A percentile compares a stretch with the other conserved stretches of the same genome.
phyloP scores from a whole-genome alignment of 768 basidiomycete genomes.

The Tricholoma matsutake region DNA sequence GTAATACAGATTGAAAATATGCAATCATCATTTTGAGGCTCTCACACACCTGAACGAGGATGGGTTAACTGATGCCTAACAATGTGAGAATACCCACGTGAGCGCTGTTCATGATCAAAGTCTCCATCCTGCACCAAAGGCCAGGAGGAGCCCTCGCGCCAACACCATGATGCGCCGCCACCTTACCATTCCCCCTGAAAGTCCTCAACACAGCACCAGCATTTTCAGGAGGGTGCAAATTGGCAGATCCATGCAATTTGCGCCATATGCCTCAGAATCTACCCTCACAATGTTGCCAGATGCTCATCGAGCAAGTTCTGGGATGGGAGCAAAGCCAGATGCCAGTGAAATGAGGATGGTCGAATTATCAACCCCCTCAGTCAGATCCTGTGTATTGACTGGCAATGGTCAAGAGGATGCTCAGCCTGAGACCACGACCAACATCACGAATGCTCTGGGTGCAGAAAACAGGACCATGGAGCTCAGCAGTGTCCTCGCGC shows the following conservation, averaged over 20 bases:
- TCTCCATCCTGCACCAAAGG: not conserved
- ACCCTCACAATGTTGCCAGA: not conserved
- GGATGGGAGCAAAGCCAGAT: not conserved
- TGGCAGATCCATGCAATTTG: not conserved
- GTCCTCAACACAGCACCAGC: not conserved
- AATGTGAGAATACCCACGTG: not conserved
- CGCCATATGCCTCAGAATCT: no score
- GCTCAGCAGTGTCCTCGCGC: conserved; percentile 23
- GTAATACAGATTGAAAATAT: no score
- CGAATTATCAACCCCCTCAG: not conserved
- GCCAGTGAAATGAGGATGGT: not conserved
- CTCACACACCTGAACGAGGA: not conserved
- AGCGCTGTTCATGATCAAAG: not conserved
- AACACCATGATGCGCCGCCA: not conserved
- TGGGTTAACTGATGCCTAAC: not conserved
- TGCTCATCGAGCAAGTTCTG: not conserved
- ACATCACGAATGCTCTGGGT: conserved; percentile 11
- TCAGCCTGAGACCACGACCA: not conserved
- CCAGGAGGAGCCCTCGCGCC: not conserved
- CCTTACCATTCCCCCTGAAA: not conserved
- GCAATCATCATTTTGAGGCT: not conserved
- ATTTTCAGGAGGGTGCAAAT: not conserved
- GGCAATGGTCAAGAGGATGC: not conserved
- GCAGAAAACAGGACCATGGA: conserved; percentile 13
- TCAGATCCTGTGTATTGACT: not conserved